Conservation (phyloP, 352 stramenopile species). For the Albugo candida region DNA sequence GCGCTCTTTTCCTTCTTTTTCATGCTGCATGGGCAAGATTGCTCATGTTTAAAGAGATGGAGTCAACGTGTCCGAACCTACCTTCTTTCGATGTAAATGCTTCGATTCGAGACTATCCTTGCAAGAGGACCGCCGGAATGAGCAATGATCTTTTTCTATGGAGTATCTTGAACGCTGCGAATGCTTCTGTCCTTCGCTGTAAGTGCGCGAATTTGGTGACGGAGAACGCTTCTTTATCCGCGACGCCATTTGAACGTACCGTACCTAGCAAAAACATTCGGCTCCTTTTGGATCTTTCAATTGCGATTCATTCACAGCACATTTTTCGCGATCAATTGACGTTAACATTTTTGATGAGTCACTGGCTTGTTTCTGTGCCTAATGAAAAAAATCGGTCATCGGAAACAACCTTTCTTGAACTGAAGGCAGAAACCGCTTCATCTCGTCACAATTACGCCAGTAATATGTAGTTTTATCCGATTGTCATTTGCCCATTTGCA, state of each 20-base stretch:
- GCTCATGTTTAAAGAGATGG: no score
- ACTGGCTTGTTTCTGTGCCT: constrained; percentile 70
- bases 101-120: no score
- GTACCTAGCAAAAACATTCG: constrained; percentile 7
- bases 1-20: constrained; percentile 9
- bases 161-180: no score
- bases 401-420: constrained; percentile 68
- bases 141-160: no score
- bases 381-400: constrained; percentile 65
- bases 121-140: no score
- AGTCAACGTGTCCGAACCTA: no score
- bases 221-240: neutral
- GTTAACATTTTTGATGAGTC: constrained; percentile 28
- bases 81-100: no score
- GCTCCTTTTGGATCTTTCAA: constrained; percentile 16
- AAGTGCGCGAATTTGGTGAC: neutral
- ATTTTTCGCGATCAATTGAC: no score
- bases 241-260: neutral
- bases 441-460: constrained; percentile 63
- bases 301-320: constrained; percentile 13
- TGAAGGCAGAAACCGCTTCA: constrained; percentile 70
- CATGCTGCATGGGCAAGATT: constrained; percentile 2
- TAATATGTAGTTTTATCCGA: constrained; percentile 4
- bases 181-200: no score
- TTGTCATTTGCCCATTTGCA: neutral